Conservation (phyloP, 2,329 filamentous ascomycete species). For the Cladosporium sp. region DNA sequence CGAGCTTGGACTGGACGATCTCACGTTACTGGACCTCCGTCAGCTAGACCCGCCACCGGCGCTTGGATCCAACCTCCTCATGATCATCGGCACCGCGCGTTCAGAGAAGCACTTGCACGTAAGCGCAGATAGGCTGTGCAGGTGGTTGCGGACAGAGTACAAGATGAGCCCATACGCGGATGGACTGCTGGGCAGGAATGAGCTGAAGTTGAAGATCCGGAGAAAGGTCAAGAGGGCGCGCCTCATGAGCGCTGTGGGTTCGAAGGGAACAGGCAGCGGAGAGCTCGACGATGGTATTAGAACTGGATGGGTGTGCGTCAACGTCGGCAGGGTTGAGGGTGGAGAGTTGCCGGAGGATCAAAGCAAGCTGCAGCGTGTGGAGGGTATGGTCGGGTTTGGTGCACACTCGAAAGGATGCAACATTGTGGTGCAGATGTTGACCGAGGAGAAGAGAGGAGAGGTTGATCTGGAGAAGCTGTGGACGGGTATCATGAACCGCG, state of each 20-base stretch:
- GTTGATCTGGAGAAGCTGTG: slow-evolving; percentile 67
- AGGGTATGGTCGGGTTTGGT: slow-evolving; percentile 77
- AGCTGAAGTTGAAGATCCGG: slow-evolving; percentile 82
- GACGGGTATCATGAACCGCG: slow-evolving; percentile 38
- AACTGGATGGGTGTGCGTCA: slow-evolving; percentile 95
- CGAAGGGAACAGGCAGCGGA: slow-evolving; percentile 56
- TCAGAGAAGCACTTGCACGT: slow-evolving; percentile 93
- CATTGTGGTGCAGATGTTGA: slow-evolving; percentile 71
- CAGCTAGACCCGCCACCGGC: slow-evolving; percentile 81
- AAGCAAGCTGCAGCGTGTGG: slow-evolving; percentile 39
- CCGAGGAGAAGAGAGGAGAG: slow-evolving; percentile 67
- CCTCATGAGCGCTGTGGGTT: slow-evolving; percentile 71
- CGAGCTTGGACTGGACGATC: slow-evolving; percentile 80
- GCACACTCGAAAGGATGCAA: slow-evolving; percentile 56
- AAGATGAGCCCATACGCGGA: slow-evolving; percentile 77
- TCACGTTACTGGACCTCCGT: slow-evolving; percentile 80
- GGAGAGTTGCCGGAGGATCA: slow-evolving; percentile 58
- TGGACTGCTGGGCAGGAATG: slow-evolving; percentile 83
- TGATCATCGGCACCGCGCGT: slow-evolving; percentile 88
- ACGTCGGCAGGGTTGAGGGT: slow-evolving; percentile 73
- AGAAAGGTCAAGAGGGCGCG: slow-evolving; percentile 79
- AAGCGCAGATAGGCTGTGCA: slow-evolving; percentile 82
- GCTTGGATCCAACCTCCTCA: slow-evolving; percentile 82
- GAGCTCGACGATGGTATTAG: slow-evolving; percentile 79
- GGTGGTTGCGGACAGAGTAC: slow-evolving; percentile 76